Evolutionary conservation across 805 yeast genomes (phyloP).

Genomic region (Brettanomyces bruxellensis): DNA sequence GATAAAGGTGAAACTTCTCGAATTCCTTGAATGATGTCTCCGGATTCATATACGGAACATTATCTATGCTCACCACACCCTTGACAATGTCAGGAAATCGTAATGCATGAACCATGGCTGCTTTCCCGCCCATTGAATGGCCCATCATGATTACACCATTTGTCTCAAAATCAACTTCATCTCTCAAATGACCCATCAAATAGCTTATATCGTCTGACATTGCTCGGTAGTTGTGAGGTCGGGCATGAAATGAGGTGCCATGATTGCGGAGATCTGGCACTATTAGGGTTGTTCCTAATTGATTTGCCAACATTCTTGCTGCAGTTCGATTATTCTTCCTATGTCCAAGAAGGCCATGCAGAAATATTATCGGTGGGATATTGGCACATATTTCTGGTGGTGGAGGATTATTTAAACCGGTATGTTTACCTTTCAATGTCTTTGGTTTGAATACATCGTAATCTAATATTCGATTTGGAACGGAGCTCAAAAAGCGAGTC

Average conservation of each 20-base stretch:
- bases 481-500: background rate
- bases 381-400: background rate
- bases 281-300: slow-evolving; percentile 46
- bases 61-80: slow-evolving; percentile 65
- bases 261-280: slow-evolving; percentile 81
- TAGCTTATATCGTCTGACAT: slow-evolving; percentile 74
- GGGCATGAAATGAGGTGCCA: slow-evolving; percentile 75
- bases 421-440: background rate
- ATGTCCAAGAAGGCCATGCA: slow-evolving; percentile 88
- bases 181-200: slow-evolving; percentile 28
- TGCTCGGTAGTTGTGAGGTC: slow-evolving; percentile 60
- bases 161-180: slow-evolving; percentile 4
- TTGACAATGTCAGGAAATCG: slow-evolving; percentile 50
- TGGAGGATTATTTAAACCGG: slow-evolving; percentile 4
- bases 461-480: slow-evolving; percentile 1
- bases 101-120: slow-evolving; percentile 78
- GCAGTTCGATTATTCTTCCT: slow-evolving; percentile 70
- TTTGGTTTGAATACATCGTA: slow-evolving; percentile 16
- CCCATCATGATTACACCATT: slow-evolving; percentile 51
- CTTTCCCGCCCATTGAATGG: slow-evolving; percentile 90
- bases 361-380: slow-evolving; percentile 55
- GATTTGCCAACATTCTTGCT: slow-evolving; percentile 41
- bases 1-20: slow-evolving; percentile 19
- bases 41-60: slow-evolving; percentile 65
- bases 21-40: slow-evolving; percentile 18